Evolutionary conservation across 73 alveolate species (phyloP), one percentile per base, ranked within the genome.

Genomic region (Effrenium voratum): DNA sequence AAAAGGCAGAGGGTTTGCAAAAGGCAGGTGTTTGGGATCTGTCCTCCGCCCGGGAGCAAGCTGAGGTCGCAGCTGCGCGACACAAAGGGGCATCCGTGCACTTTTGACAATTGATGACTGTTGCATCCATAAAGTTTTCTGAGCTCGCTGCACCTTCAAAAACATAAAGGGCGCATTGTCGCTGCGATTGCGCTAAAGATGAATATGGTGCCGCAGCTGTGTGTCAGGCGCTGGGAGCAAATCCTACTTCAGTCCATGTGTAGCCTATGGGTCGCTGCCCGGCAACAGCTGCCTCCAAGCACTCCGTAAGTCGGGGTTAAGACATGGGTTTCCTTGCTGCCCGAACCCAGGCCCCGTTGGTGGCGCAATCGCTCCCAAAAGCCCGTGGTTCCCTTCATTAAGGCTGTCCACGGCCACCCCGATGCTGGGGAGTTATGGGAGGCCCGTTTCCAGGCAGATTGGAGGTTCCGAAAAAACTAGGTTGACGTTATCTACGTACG

Each of bases 101-200:
- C 30, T 75, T 75, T 4, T 52, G 85, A 2, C 45, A 75, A 34
- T 34, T 75, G 8, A 75, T 75, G 85, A 75, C 55, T 22, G 40
- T 75, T 16, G 85, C 85, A 12, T 85, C 94, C 19, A 85, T 85
- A 32, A 85, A 85, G n/a, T 85, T 85, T 26, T 57, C 16, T 12
- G 90, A 79, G 57, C 90, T 79, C 2, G 90, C 90, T 16, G 26
- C 41, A 1, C 90, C 41, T 28, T 28, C 44, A 0, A 63, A 79
- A 13, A 79, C 41, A 22, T 1, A 44, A 6, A 41, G 44, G 24
- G 90, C 68, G 1, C 40, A 45, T 0, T 70, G 32, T 19, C 8
- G 44, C 8, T 81, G 94, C 2, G 94, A 85, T 47, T 85, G 94
- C 43, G 94, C 94, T 0, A 85, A 85, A 28, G 94, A 85, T 34